Percentiles rank a stretch among this genome's conserved stretches.
phyloP scores from a whole-genome alignment of 176 grass and related monocot genomes.

The Oryza brachyantha region DNA sequence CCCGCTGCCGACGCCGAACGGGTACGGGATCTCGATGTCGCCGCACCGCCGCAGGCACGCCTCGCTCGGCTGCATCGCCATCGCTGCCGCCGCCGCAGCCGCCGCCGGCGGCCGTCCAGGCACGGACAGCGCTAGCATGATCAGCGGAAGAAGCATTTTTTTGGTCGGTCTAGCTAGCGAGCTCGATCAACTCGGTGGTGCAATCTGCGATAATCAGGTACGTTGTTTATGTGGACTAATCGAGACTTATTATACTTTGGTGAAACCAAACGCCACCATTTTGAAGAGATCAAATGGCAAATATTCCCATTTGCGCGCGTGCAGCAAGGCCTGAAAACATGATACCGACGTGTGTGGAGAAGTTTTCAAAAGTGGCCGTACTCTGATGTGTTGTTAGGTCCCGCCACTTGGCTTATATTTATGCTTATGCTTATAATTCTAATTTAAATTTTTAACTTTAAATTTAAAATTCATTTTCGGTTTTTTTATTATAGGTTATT shows the following conservation, averaged over 20 bases:
- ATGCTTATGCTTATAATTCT: too few species aligned
- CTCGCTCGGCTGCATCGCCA: slow-evolving; percentile 28
- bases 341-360: neutral
- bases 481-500: too few species aligned
- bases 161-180: neutral
- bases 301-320: neutral
- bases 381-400: slow-evolving; percentile 20
- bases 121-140: neutral
- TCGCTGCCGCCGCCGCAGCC: neutral
- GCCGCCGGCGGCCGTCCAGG: neutral
- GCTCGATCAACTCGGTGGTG: neutral
- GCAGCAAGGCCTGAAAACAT: slow-evolving; percentile 11
- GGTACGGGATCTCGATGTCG: slow-evolving; percentile 63
- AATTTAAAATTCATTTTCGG: too few species aligned
- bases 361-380: neutral
- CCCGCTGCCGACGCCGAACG: slow-evolving; percentile 60
- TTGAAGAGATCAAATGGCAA: slow-evolving; percentile 13
- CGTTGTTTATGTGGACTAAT: slow-evolving; percentile 8
- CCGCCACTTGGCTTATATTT: too few species aligned
- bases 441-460: too few species aligned
- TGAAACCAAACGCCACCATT: neutral
- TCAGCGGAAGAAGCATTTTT: slow-evolving; percentile 8
- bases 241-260: neutral
- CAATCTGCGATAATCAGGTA: neutral
- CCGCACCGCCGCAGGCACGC: slow-evolving; percentile 52